Conservation (phyloP, 2,329 filamentous ascomycete species). For the Metarhizium humberi region DNA sequence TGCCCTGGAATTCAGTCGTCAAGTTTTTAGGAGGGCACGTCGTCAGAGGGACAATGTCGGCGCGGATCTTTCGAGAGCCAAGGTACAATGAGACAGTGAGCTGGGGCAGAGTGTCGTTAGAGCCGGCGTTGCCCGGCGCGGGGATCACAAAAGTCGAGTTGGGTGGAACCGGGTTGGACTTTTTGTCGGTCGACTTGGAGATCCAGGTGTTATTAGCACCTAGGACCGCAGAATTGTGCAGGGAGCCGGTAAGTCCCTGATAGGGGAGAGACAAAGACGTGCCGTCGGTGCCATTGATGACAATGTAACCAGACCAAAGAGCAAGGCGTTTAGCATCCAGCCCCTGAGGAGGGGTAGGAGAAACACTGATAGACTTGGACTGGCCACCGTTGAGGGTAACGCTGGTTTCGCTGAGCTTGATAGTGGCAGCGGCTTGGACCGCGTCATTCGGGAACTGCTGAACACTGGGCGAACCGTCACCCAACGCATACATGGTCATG, state of each 20-base stretch:
- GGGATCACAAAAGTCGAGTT: conserved; percentile 34
- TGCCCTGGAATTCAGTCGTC: conserved; percentile 25
- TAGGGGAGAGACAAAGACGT: conserved; percentile 30
- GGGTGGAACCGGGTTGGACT: conserved; percentile 14
- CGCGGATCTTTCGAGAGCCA: conserved; percentile 33
- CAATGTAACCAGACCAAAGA: conserved; percentile 10
- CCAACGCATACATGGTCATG: conserved; percentile 42
- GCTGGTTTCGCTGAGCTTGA: conserved; percentile 5
- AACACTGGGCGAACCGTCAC: conserved; percentile 23
- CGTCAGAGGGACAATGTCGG: conserved; percentile 33
- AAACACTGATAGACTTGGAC: conserved; percentile 5
- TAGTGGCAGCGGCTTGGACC: conserved; percentile 28
- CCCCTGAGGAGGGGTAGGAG: conserved; percentile 3
- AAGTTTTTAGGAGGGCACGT: conserved; percentile 16
- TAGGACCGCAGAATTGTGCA: conserved; percentile 19
- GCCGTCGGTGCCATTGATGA: conserved; percentile 26
- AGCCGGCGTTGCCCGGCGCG: conserved; percentile 24
- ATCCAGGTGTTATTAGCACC: conserved; percentile 17
- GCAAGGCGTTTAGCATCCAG: conserved; percentile 6
- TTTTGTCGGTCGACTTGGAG: conserved; percentile 22
- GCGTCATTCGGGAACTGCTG: conserved; percentile 36
- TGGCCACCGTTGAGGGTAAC: conserved; percentile 4
- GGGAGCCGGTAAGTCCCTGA: conserved; percentile 27
- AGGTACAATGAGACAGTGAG: conserved; percentile 33
- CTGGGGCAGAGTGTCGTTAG: conserved; percentile 25